These are phyloP conservation scores for Suhomyces coccinellae DNA, from an alignment of 1,139 yeast species.

Conservation along the genomic window DNA sequence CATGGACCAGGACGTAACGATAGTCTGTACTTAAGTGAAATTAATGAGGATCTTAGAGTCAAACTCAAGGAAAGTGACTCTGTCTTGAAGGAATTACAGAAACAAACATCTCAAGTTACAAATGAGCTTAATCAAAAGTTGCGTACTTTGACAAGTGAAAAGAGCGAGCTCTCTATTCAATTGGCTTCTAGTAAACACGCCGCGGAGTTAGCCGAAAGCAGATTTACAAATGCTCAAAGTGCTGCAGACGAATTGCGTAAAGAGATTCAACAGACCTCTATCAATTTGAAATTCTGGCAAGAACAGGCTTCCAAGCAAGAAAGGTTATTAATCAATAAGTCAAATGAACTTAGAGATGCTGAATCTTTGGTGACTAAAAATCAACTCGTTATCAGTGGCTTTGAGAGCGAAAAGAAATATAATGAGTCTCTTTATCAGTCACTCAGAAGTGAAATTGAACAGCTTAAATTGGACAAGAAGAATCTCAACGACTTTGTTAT, in stretches of 20 bases:
- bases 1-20: slow-evolving; percentile 12
- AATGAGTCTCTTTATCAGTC: slow-evolving; percentile 52
- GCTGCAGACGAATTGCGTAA: slow-evolving; percentile 28
- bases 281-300: slow-evolving; percentile 45
- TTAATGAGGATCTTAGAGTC: slow-evolving; percentile 29
- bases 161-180: slow-evolving; percentile 35
- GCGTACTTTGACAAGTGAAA: slow-evolving; percentile 24
- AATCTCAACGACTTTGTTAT: slow-evolving; percentile 60
- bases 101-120: slow-evolving; percentile 26
- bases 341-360: slow-evolving; percentile 54
- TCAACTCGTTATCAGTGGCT: slow-evolving; percentile 47
- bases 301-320: slow-evolving; percentile 58
- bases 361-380: slow-evolving; percentile 53
- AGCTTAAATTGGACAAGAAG: slow-evolving; percentile 58
- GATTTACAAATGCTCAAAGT: slow-evolving; percentile 31
- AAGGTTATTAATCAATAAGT: slow-evolving; percentile 52
- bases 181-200: slow-evolving; percentile 34
- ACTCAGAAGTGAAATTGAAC: slow-evolving; percentile 54
- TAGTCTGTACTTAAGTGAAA: slow-evolving; percentile 26
- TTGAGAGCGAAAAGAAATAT: slow-evolving; percentile 56
- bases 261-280: slow-evolving; percentile 22
- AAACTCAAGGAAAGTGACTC: slow-evolving; percentile 32
- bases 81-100: slow-evolving; percentile 32
- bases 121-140: slow-evolving; percentile 31
- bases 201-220: slow-evolving; percentile 36